Evolutionary conservation across 2,329 filamentous ascomycete genomes (phyloP), one percentile per base, ranked within the genome.

Genomic region (Talaromyces sp.): DNA sequence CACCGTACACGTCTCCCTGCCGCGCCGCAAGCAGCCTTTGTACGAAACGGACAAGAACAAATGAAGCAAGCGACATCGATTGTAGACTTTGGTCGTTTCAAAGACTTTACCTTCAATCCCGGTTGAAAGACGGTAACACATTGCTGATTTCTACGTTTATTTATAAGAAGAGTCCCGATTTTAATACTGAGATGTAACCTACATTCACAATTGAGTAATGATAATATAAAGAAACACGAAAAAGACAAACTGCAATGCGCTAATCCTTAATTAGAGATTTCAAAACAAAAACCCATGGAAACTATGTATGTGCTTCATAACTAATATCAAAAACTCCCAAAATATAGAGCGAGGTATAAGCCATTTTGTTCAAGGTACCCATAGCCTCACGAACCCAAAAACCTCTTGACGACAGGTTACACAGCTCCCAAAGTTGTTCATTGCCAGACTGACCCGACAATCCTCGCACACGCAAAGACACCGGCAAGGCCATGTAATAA

Each of bases 401-500:
- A 98, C 92, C 68, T 95, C 90, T 61, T 91, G 86, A 57, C 95
- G 85, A 75, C 95, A 98, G 70, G 94, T 98, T 44, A 98, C 93
- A 73, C 95, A 99, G 72, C 91, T 96, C 66, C 93, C 91, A 73
- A 96, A 98, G 74, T 98, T 98, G 74, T 97, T 96, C 87, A 96
- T 93, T 3, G 95, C 95, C 65, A 98, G 82, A 51, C 91, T 94
- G 40, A 98, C 90, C 34, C 95, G 84, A 73, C 95, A 98, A 67
- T 98, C 95, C 74, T 99, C 95, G 73, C 95, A 98, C 12, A 98
- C 83, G 67, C 91, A 94, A 62, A 99, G 82, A 73, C 95, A 99
- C 2, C 95, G 90, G 73, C 95, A 99, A 0, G 95, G 95, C 95
- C 95, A 98, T 1, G 96, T 89, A 60, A 99, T 90, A 64, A 98